These are phyloP conservation scores for Dictyophora rubrovolvata DNA, from an alignment of 768 basidiomycete species.

Conservation along the genomic window DNA sequence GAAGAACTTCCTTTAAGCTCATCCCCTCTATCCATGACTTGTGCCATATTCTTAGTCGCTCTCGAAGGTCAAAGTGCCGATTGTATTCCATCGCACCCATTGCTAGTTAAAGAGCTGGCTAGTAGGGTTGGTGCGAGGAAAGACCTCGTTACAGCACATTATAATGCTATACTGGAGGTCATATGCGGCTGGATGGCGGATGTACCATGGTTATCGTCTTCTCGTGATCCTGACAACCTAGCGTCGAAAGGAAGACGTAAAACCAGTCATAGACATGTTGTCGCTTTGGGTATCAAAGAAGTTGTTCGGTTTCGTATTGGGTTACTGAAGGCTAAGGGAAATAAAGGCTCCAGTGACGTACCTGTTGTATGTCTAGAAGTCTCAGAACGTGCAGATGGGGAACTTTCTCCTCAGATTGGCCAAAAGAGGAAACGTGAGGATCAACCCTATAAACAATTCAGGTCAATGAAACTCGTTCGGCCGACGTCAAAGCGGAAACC, in stretches of 20 bases:
- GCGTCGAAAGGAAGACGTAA: slow-evolving; percentile 24
- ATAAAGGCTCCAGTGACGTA: slow-evolving; percentile 21
- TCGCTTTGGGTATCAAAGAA: slow-evolving; percentile 46
- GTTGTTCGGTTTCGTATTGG: slow-evolving; percentile 60
- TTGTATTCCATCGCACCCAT: slow-evolving; percentile 41
- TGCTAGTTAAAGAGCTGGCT: slow-evolving; percentile 50
- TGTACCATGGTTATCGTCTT: slow-evolving; percentile 56
- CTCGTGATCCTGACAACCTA: slow-evolving; percentile 10
- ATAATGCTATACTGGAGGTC: slow-evolving; percentile 53
- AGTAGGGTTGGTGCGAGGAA: slow-evolving; percentile 39
- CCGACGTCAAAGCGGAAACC: background rate
- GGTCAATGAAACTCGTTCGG: background rate
- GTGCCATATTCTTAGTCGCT: slow-evolving; percentile 58
- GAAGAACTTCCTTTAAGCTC: slow-evolving; percentile 24
- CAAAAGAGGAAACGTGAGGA: background rate
- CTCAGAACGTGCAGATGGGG: slow-evolving; percentile 7
- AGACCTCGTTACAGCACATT: slow-evolving; percentile 54
- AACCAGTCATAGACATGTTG: slow-evolving; percentile 1
- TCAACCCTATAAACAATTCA: background rate
- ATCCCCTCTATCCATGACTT: slow-evolving; percentile 43
- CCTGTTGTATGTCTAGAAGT: background rate
- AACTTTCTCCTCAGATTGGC: background rate
- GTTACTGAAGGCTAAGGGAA: slow-evolving; percentile 34
- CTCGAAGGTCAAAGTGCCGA: slow-evolving; percentile 56
- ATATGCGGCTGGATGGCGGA: slow-evolving; percentile 48